Percentiles rank a stretch among this genome's conserved stretches.
phyloP scores from a whole-genome alignment of 208 protist species.

The Leishmania mexicana region DNA sequence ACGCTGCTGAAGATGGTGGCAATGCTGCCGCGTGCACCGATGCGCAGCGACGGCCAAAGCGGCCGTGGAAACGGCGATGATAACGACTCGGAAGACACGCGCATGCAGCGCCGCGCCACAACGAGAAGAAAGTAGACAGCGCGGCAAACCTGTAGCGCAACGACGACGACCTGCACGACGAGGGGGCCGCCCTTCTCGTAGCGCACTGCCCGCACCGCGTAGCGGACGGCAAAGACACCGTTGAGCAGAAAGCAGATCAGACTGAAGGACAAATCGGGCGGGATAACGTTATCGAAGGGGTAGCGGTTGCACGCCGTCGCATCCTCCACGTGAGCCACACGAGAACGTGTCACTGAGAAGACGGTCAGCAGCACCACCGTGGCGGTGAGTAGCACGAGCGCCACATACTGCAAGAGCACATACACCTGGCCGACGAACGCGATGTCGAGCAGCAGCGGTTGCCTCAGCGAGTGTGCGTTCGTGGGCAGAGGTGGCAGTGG shows the following conservation, averaged over 20 bases:
- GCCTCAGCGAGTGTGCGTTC: not conserved
- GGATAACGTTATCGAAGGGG: conserved; percentile 31
- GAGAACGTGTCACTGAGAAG: not conserved
- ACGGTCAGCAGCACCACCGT: conserved; percentile 19
- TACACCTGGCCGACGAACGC: conserved; percentile 25
- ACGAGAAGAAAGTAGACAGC: conserved; percentile 47
- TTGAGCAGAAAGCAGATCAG: conserved; percentile 54
- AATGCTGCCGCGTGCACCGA: not conserved
- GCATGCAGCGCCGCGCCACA: conserved; percentile 28
- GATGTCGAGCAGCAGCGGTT: conserved; percentile 19
- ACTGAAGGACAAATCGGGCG: conserved; percentile 49
- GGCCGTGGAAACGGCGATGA: not conserved
- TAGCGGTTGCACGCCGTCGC: conserved; percentile 48
- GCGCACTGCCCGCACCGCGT: conserved; percentile 54
- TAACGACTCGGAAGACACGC: not conserved
- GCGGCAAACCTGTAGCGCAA: conserved; percentile 43
- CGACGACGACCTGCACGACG: conserved; percentile 45
- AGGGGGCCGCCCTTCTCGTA: conserved; percentile 59
- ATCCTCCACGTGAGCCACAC: conserved; percentile 23
- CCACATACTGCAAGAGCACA: conserved; percentile 46
- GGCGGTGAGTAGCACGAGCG: conserved; percentile 10
- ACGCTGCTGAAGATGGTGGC: not conserved
- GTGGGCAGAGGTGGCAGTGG: not conserved
- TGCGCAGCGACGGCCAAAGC: not conserved
- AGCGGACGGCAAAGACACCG: conserved; percentile 38